Conservation (phyloP, 164 flowering plant species). For the Liquidambar formosana region DNA sequence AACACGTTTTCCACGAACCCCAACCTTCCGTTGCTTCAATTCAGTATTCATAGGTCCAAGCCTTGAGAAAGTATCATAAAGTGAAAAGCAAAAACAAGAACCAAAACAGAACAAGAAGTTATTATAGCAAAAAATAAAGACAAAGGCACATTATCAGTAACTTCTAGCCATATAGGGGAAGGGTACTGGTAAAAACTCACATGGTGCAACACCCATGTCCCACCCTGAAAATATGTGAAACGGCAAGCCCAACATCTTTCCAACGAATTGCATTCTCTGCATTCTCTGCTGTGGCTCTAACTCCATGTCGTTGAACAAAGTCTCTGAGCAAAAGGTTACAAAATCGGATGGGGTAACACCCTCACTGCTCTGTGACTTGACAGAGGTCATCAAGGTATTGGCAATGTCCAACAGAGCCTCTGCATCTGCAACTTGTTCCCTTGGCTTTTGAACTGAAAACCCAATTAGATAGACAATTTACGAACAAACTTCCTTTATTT, state of each 20-base stretch:
- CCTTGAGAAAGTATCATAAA: constrained; percentile 40
- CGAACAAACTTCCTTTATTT: background rate
- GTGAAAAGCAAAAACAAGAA: background rate
- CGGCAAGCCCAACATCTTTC: constrained; percentile 60
- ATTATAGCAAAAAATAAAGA: background rate
- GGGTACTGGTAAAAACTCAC: constrained; percentile 29
- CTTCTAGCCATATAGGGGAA: background rate
- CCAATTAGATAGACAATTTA: background rate
- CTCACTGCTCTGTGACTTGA: constrained; percentile 46
- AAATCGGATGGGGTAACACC: constrained; percentile 74
- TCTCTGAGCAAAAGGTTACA: constrained; percentile 42
- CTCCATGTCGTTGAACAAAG: constrained; percentile 39
- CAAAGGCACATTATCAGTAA: background rate
- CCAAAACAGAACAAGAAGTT: background rate
- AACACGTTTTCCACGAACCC: constrained; percentile 36
- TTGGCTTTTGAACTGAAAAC: constrained; percentile 74
- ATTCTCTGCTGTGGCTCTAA: constrained; percentile 21
- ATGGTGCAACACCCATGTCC: constrained; percentile 65
- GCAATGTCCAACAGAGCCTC: constrained; percentile 79
- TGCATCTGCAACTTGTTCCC: constrained; percentile 98
- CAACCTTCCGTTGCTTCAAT: constrained; percentile 60
- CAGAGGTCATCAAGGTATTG: constrained; percentile 59
- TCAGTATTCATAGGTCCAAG: constrained; percentile 86
- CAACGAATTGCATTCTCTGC: constrained; percentile 41
- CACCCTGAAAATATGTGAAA: constrained; percentile 48